Evolutionary conservation across 2,329 filamentous ascomycete species (phyloP).

Genomic region (Penicillium rolfsii): DNA sequence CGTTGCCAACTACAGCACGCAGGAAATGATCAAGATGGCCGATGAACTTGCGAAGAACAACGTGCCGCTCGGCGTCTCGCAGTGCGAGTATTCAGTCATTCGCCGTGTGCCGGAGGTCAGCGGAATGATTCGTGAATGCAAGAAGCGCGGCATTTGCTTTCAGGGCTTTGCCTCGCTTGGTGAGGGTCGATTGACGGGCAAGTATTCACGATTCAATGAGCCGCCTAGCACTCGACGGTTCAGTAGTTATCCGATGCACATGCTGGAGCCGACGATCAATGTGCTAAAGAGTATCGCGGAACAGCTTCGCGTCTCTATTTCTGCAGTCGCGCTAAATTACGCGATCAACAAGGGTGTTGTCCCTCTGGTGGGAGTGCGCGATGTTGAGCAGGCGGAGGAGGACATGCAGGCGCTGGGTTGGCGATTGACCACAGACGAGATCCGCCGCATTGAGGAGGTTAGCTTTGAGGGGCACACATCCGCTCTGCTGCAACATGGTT

Average conservation of each 20-base stretch:
- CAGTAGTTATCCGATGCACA: conserved; percentile 50
- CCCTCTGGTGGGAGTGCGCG: conserved; percentile 49
- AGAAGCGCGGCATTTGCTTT: conserved; percentile 47
- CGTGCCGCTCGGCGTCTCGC: conserved; percentile 49
- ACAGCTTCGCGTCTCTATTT: conserved; percentile 37
- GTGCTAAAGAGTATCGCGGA: conserved; percentile 43
- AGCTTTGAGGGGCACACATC: conserved; percentile 47
- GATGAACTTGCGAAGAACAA: conserved; percentile 44
- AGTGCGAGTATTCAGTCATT: conserved; percentile 51
- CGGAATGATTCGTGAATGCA: conserved; percentile 47
- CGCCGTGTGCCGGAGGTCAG: conserved; percentile 47
- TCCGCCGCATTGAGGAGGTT: conserved; percentile 46
- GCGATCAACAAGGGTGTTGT: conserved; percentile 50
- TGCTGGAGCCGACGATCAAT: conserved; percentile 45
- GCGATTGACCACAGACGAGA: conserved; percentile 48
- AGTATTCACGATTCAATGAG: conserved; percentile 45
- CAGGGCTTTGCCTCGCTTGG: conserved; percentile 49
- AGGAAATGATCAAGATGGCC: conserved; percentile 49
- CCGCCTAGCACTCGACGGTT: conserved; percentile 45
- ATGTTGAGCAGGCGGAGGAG: conserved; percentile 46
- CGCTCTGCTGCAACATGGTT: conserved; percentile 50
- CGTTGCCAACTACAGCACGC: conserved; percentile 50
- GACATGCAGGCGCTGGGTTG: conserved; percentile 48
- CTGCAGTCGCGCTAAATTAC: conserved; percentile 51
- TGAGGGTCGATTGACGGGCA: conserved; percentile 46